A percentile compares a stretch with the other conserved stretches of the same genome.
phyloP scores from a whole-genome alignment of 1,284 basidiomycete genomes.

The Malassezia slooffiae region DNA sequence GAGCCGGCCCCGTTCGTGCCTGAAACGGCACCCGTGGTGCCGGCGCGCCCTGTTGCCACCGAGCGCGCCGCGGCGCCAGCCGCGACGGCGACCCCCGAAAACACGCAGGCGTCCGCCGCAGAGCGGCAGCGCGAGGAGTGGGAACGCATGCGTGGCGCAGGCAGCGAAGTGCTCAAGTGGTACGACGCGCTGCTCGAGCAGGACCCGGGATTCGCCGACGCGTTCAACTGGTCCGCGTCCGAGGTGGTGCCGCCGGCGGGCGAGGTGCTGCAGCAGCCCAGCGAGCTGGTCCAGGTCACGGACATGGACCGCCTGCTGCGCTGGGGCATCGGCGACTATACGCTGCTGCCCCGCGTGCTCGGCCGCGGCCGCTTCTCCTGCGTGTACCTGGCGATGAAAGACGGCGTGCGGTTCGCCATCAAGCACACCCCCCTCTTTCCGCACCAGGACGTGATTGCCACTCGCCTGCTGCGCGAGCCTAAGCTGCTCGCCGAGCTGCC shows the following conservation, averaged over 20 bases:
- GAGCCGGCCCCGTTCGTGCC: no score
- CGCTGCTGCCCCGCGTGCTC: slow-evolving; percentile 41
- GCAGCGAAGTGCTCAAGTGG: slow-evolving; percentile 33
- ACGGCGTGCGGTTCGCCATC: slow-evolving; percentile 48
- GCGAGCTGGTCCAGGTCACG: slow-evolving; percentile 23
- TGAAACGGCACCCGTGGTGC: no score
- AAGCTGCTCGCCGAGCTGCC: slow-evolving; percentile 52
- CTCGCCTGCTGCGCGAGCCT: slow-evolving; percentile 52
- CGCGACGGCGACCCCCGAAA: no score
- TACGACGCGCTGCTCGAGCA: slow-evolving; percentile 8
- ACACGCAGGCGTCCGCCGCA: slow-evolving; percentile 5
- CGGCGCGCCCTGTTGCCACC: no score
- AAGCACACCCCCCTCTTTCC: slow-evolving; percentile 55
- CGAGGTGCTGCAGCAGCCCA: slow-evolving; percentile 1
- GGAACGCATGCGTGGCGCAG: slow-evolving; percentile 39
- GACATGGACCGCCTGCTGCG: slow-evolving; percentile 39
- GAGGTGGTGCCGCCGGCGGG: slow-evolving; percentile 7
- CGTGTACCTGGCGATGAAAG: slow-evolving; percentile 44
- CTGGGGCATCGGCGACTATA: slow-evolving; percentile 44
- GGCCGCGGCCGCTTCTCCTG: slow-evolving; percentile 45
- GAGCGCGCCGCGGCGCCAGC: no score
- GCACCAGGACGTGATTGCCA: slow-evolving; percentile 54
- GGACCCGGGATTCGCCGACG: not conserved
- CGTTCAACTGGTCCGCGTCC: slow-evolving; percentile 3
- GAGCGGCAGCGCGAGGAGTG: slow-evolving; percentile 23